These are phyloP conservation scores for Citrus cavaleriei DNA, from an alignment of 345 rosid genomes.

Conservation along the genomic window DNA sequence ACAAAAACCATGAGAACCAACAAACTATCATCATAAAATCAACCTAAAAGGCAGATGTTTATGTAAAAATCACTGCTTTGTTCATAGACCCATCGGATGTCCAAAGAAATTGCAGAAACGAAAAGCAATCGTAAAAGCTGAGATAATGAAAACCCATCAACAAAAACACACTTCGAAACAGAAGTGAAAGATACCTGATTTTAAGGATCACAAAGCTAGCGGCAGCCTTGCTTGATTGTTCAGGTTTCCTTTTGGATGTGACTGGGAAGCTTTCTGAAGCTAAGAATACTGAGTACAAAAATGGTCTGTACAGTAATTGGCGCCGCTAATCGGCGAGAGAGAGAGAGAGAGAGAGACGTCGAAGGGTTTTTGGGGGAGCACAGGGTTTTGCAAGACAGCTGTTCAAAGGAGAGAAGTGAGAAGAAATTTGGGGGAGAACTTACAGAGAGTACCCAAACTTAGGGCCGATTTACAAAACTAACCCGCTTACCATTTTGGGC, in stretches of 20 bases:
- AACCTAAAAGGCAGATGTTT: background rate
- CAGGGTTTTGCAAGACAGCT: background rate
- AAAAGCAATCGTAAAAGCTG: background rate
- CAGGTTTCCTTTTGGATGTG: background rate
- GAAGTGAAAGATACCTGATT: background rate
- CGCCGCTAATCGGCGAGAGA: background rate
- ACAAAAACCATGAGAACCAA: background rate
- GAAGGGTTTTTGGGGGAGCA: background rate
- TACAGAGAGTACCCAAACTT: background rate
- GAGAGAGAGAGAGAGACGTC: background rate
- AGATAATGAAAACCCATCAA: background rate
- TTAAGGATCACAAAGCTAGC: background rate
- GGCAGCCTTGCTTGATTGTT: background rate
- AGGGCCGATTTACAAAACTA: background rate
- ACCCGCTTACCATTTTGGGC: background rate
- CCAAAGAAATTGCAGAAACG: background rate
- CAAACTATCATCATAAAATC: background rate
- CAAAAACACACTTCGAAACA: background rate
- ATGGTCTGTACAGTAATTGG: background rate
- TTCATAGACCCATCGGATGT: background rate
- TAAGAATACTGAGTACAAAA: background rate
- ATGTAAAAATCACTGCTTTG: background rate
- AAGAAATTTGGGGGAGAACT: too few species aligned
- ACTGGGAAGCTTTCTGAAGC: background rate
- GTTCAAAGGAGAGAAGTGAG: background rate